Evolutionary conservation across 1,284 basidiomycete genomes (phyloP), one percentile per base, ranked within the genome.

Genomic region (Leccinum griseonigrum): DNA sequence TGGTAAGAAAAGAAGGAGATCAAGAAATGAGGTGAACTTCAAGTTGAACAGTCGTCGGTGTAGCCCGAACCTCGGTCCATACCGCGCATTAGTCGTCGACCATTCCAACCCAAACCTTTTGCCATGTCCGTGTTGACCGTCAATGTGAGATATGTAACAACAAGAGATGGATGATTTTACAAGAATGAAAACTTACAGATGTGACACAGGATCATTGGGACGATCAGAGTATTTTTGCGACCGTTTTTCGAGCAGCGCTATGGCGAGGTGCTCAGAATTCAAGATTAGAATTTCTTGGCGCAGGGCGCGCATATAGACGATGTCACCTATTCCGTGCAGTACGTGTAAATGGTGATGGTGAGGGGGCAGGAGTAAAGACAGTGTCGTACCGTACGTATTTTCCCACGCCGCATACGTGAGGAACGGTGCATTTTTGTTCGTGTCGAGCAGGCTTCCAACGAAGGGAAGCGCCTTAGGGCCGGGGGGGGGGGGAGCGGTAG

Each of bases 201-300:
- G 13, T 6, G 13, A 36, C 1, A 36, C 13, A 36, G 34, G 34
- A 36, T 14, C 34, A 11, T 14, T 13, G 4, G 68, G 68, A 5
- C 66, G 54, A 53, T 70, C 68, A 6, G 68, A 71, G 26, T 69
- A 71, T 13, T 50, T 68, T 29, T 46, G 40, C n/a, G 40, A 46
- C 10, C 50, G 3, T 46, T 64, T 63, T 7, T 69, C 70, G 9
- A 71, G 58, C 34, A 71, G n/a, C 0, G 52, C 60, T 1, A 40
- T 46, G 8, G 69, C 63, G 7, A 60, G 61, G 8, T 58, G n/a
- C 29, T 70, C 62, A 31, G 68, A 63, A 56, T 66, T 66, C 29
- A 71, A 18, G 4, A 68, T n/a, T 16, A 69, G 51, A 16, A 64
- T 43, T 3, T 68, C 57, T 36, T 63, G 55, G 11, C 38, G 50